Evolutionary conservation across 192 early-diverging fungal genomes (phyloP).

Genomic region (Umbelopsis sp.): DNA sequence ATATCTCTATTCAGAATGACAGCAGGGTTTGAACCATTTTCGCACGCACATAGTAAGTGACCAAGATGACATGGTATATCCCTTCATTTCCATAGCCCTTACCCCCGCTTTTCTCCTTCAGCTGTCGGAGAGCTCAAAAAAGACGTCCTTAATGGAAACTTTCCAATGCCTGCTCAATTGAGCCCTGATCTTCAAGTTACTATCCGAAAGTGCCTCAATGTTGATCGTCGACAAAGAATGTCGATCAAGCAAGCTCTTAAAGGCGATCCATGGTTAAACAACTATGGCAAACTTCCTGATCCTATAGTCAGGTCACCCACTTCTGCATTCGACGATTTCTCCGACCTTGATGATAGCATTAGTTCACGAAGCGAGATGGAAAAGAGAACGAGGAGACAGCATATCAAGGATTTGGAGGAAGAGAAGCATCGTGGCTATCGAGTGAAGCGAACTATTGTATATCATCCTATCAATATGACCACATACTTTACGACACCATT

Average conservation of each 20-base stretch:
- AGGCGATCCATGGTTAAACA: constrained; percentile 51
- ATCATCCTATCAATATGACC: constrained; percentile 33
- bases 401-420: constrained; percentile 22
- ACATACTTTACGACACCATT: constrained; percentile 31
- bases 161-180: constrained; percentile 40
- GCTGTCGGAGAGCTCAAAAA: constrained; percentile 55
- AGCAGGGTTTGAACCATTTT: constrained; percentile 55
- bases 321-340: constrained; percentile 14
- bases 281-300: constrained; percentile 23
- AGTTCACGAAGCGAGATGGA: constrained; percentile 4
- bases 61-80: neutral
- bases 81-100: neutral
- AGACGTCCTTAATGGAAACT: constrained; percentile 44
- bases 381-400: constrained; percentile 19
- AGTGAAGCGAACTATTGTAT: constrained; percentile 25
- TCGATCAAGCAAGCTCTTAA: constrained; percentile 40
- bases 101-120: neutral
- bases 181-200: constrained; percentile 44
- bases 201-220: constrained; percentile 45
- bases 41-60: constrained; percentile 41
- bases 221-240: constrained; percentile 44
- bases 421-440: constrained; percentile 9
- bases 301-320: constrained; percentile 6
- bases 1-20: constrained; percentile 87
- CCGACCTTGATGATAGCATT: neutral